These are phyloP conservation scores for Fusarium ambrosium DNA, from an alignment of 2,329 filamentous ascomycete genomes.

Conservation along the genomic window DNA sequence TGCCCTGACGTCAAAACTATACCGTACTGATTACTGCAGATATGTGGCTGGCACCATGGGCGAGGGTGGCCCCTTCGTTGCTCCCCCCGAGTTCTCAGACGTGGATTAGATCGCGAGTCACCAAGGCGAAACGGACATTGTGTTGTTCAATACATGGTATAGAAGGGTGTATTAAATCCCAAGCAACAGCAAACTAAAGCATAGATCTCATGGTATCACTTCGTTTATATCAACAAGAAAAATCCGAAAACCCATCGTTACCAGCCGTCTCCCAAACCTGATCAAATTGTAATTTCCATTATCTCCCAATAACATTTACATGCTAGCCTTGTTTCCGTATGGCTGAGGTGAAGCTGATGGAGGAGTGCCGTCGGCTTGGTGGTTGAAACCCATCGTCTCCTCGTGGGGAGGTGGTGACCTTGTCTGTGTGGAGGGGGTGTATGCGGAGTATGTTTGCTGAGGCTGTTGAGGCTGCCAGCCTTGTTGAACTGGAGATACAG, in stretches of 20 bases:
- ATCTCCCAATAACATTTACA: not conserved
- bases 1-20: accelerated
- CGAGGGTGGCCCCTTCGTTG: constrained; percentile 54
- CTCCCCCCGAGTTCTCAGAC: constrained; percentile 52
- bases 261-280: not conserved
- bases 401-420: constrained; percentile 45
- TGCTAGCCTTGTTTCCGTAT: constrained; percentile 41
- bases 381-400: constrained; percentile 49
- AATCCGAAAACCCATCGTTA: not conserved
- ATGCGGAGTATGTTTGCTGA: not conserved
- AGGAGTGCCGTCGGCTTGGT: constrained; percentile 50
- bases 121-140: constrained; percentile 1
- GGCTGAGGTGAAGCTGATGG: constrained; percentile 33
- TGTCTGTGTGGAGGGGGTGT: not conserved
- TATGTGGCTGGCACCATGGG: constrained; percentile 58
- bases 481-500: not conserved
- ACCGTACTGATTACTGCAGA: constrained; percentile 46
- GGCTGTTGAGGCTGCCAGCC: not conserved
- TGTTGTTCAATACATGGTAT: not conserved
- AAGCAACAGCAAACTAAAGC: constrained; percentile 16
- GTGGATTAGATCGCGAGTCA: constrained; percentile 46
- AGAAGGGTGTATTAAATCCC: not conserved
- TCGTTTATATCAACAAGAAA: constrained; percentile 7
- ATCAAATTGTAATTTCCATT: not conserved
- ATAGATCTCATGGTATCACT: constrained; percentile 41